Evolutionary conservation across 306 rosid species (phyloP).

Genomic region (Begonia fuchsioides): DNA sequence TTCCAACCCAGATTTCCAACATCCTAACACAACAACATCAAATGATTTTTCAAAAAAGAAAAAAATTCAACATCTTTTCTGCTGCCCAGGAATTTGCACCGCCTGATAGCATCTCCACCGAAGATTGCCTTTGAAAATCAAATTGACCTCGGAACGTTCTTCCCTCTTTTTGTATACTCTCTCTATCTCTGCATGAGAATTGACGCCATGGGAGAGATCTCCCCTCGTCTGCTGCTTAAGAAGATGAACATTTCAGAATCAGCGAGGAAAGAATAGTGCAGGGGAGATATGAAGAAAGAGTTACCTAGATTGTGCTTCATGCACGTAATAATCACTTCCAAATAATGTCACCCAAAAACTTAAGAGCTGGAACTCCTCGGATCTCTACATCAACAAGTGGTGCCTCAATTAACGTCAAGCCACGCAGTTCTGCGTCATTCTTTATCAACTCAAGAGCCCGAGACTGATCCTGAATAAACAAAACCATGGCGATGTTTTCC

Average conservation of each 20-base stretch:
- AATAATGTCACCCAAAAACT: slow-evolving; percentile 73
- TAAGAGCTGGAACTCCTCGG: slow-evolving; percentile 96
- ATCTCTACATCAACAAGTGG: slow-evolving; percentile 92
- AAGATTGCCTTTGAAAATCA: neutral
- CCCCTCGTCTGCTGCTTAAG: neutral
- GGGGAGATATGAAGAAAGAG: neutral
- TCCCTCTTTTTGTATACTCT: neutral
- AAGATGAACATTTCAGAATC: neutral
- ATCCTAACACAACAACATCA: too few species aligned
- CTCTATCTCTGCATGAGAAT: neutral
- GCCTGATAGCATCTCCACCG: too few species aligned
- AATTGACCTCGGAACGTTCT: neutral
- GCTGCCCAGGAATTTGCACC: too few species aligned
- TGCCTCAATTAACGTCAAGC: slow-evolving; percentile 85
- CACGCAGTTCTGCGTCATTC: slow-evolving; percentile 53
- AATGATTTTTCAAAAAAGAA: too few species aligned
- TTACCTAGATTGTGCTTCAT: slow-evolving; percentile 1
- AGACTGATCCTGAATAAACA: slow-evolving; percentile 81
- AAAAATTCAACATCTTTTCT: too few species aligned
- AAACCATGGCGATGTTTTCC: too few species aligned
- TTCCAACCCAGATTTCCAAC: too few species aligned
- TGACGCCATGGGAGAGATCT: neutral
- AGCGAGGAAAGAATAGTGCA: neutral
- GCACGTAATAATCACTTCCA: slow-evolving; percentile 48
- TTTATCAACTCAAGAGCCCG: slow-evolving; percentile 79